phyloP scores from a whole-genome alignment of 108 stramenopile genomes.

The Fragilariopsis cylindrus region DNA sequence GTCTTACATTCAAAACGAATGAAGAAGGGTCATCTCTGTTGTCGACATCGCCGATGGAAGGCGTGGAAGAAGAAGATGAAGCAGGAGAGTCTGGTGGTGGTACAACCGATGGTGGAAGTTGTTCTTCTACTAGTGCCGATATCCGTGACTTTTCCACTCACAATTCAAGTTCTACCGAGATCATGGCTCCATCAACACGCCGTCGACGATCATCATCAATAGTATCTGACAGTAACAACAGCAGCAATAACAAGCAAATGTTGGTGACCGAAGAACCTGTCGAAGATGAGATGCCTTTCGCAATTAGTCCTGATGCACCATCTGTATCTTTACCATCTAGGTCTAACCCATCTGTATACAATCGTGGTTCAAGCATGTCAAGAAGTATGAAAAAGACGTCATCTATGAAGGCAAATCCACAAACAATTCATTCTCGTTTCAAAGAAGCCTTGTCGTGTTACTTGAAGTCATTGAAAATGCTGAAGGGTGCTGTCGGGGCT shows the following conservation, averaged over 20 bases:
- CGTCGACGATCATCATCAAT: slow-evolving; percentile 36
- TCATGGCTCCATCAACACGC: slow-evolving; percentile 29
- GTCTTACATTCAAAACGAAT: slow-evolving; percentile 46
- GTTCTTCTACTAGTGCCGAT: neutral
- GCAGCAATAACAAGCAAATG: slow-evolving; percentile 28
- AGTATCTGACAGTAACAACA: slow-evolving; percentile 3
- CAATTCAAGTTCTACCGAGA: slow-evolving; percentile 47
- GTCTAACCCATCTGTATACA: slow-evolving; percentile 22
- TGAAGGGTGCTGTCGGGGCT: slow-evolving; percentile 77
- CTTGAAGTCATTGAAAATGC: slow-evolving; percentile 78
- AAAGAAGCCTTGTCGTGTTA: slow-evolving; percentile 82
- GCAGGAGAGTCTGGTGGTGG: slow-evolving; percentile 28
- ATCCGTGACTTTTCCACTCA: neutral
- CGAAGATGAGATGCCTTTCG: slow-evolving; percentile 90
- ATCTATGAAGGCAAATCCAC: slow-evolving; percentile 40
- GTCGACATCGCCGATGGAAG: slow-evolving; percentile 74
- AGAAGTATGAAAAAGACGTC: slow-evolving; percentile 22
- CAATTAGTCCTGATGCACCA: slow-evolving; percentile 53
- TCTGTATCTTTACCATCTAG: slow-evolving; percentile 41
- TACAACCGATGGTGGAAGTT: neutral
- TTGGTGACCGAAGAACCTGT: slow-evolving; percentile 41
- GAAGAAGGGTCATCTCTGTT: slow-evolving; percentile 50
- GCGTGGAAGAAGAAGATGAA: slow-evolving; percentile 58
- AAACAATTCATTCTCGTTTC: slow-evolving; percentile 57
- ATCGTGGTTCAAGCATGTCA: slow-evolving; percentile 4